Conservation (phyloP, 495 filamentous ascomycete genomes). For the Penicillium lividum region DNA sequence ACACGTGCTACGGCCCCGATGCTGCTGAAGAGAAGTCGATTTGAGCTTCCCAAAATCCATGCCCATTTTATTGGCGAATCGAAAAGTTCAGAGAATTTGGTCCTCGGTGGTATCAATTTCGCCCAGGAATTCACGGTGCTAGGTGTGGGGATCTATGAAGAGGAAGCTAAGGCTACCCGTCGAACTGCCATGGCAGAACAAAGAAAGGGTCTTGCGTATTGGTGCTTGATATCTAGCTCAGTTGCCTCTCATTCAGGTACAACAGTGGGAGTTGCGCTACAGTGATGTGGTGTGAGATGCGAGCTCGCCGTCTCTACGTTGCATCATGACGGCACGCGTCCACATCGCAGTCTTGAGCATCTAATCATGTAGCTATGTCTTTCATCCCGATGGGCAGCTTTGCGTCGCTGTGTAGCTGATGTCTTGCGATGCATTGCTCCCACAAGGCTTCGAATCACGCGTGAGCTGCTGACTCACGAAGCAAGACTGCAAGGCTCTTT, state of each 20-base stretch:
- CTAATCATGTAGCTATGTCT: neutral
- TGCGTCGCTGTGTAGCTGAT: constrained; percentile 4
- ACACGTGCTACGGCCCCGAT: neutral
- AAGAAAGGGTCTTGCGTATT: constrained; percentile 2
- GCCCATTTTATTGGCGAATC: constrained; percentile 4
- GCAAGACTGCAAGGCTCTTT: neutral
- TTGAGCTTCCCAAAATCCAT: constrained; percentile 6
- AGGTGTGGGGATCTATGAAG: constrained; percentile 4
- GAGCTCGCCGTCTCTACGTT: constrained; percentile 4
- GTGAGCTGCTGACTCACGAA: constrained; percentile 3
- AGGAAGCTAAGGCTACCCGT: constrained; percentile 4
- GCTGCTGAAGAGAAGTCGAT: constrained; percentile 6
- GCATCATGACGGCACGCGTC: constrained; percentile 1
- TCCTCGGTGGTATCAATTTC: constrained; percentile 1
- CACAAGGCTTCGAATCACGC: neutral
- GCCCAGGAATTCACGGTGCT: constrained; percentile 1
- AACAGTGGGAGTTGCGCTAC: neutral
- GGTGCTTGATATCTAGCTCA: constrained; percentile 1
- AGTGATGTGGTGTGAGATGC: neutral
- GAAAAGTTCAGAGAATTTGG: neutral
- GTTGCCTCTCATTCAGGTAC: neutral
- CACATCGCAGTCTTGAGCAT: neutral
- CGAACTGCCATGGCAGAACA: constrained; percentile 4
- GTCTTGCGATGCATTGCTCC: neutral
- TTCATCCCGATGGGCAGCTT: neutral